Evolutionary conservation across 192 early-diverging fungal genomes (phyloP).

Genomic region (Haplosporangium gracile): DNA sequence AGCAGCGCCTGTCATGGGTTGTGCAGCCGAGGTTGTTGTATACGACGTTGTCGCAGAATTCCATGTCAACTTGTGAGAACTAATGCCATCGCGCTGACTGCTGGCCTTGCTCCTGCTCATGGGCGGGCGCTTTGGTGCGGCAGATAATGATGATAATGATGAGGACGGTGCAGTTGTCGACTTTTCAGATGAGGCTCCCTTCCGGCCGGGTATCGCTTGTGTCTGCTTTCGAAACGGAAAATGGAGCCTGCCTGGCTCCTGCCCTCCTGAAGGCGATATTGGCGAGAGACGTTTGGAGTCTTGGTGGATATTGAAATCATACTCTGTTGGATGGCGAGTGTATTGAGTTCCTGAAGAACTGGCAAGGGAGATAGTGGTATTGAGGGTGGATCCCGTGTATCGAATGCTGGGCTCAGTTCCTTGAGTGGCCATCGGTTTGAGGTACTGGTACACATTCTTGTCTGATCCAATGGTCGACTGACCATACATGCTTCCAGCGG

Average conservation of each 20-base stretch:
- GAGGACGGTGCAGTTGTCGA: constrained; percentile 15
- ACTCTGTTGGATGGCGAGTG: constrained; percentile 24
- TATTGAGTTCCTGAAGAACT: constrained; percentile 26
- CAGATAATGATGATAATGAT: background rate
- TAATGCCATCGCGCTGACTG: constrained; percentile 17
- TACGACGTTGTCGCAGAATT: constrained; percentile 54
- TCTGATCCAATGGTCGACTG: constrained; percentile 44
- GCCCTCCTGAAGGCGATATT: constrained; percentile 10
- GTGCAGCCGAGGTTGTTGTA: constrained; percentile 41
- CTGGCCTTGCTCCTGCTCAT: constrained; percentile 20
- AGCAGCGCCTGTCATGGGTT: constrained; percentile 46
- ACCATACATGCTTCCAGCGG: constrained; percentile 54
- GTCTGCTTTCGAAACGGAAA: constrained; percentile 20
- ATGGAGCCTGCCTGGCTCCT: constrained; percentile 6
- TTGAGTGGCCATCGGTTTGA: background rate
- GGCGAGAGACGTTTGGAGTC: background rate
- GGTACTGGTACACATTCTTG: constrained; percentile 14
- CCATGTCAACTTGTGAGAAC: constrained; percentile 43
- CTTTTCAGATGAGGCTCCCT: constrained; percentile 14
- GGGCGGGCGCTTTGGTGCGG: constrained; percentile 10
- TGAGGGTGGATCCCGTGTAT: constrained; percentile 39
- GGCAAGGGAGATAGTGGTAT: constrained; percentile 32
- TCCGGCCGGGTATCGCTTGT: background rate
- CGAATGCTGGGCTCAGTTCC: background rate
- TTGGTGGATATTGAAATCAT: constrained; percentile 22